phyloP scores from a whole-genome alignment of 2,329 filamentous ascomycete genomes.

The Diaporthe aspalathi region DNA sequence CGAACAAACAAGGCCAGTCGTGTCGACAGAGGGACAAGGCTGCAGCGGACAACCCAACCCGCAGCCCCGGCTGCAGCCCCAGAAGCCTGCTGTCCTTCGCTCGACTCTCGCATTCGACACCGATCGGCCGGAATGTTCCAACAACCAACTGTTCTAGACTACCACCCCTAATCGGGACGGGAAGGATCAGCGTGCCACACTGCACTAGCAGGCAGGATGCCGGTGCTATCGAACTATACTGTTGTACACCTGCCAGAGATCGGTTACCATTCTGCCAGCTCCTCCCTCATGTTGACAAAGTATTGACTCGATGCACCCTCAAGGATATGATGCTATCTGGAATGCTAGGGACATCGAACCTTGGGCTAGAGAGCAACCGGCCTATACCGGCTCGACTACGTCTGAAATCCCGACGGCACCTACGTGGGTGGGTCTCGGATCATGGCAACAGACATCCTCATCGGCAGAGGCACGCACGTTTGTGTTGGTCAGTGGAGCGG shows the following conservation, averaged over 20 bases:
- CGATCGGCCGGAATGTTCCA: constrained; percentile 14
- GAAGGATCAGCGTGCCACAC: not conserved
- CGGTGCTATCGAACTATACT: not conserved
- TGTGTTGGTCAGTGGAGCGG: not conserved
- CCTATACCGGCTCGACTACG: no score
- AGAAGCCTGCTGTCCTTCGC: not conserved
- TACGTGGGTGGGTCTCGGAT: not conserved
- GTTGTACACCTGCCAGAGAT: not conserved
- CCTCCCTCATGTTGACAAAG: not conserved
- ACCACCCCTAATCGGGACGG: not conserved
- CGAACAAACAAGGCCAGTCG: not conserved
- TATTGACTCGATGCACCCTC: not conserved
- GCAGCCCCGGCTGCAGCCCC: not conserved
- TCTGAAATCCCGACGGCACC: constrained; percentile 7
- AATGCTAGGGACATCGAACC: not conserved
- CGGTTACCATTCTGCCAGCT: not conserved
- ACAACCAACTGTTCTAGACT: constrained; percentile 12
- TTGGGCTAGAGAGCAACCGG: not conserved
- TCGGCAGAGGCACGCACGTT: not conserved
- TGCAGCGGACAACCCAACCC: constrained; percentile 9
- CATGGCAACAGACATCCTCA: not conserved
- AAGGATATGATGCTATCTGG: not conserved
- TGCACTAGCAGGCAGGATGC: not conserved
- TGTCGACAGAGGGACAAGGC: not conserved
- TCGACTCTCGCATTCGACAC: constrained; percentile 3